Evolutionary conservation across 192 early-diverging fungal genomes (phyloP), one percentile per base, ranked within the genome.

Genomic region (Tieghemiomyces parasiticus): DNA sequence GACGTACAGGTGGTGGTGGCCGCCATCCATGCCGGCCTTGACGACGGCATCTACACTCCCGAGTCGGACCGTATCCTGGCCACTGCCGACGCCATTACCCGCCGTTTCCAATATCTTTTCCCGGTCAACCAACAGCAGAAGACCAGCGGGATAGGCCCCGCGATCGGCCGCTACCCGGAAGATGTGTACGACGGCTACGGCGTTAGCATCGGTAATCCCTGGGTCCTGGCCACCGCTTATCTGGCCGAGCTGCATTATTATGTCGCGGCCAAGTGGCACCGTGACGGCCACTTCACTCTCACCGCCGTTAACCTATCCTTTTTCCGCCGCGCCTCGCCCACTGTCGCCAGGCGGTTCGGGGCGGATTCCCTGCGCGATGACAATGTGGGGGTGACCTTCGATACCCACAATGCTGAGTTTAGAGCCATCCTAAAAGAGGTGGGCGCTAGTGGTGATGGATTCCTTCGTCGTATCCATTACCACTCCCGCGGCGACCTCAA

Each of bases 171-270:
- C 32, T 92, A 92, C 59, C 70, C 77, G 1, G 89, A 85, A 64
- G 89, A 92, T 68, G 68, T 70, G 20, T 92, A 92, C 49, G 67
- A 89, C 55, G 87, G 87, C 30, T 67, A 74, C 33, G 79, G 72
- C 13, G 63, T 63, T 2, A 69, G 64, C 9, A 20, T 55, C 34
- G 89, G 83, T 24, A 91, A 91, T 61, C 86, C 89, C 1, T 92
- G 89, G 89, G 73, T 81, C 25, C 74, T 92, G 3, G 52, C 71
- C 10, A 88, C 83, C 0, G 62, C 69, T 14, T 76, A 74, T 0
- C 28, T 74, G 28, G 85, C 84, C 19, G 87, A 91, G 61, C 65
- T 80, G 31, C 74, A 82, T 51, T 86, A 84, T 66, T 65, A 67
- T 25, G 64, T 81, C 31, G 74, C 72, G 0, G 22, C 62, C 1